Percentiles rank a stretch among this genome's conserved stretches.
These are phyloP conservation scores for Persicaria maculosa DNA, from an alignment of 148 eudicot genomes.

Conservation along the genomic window DNA sequence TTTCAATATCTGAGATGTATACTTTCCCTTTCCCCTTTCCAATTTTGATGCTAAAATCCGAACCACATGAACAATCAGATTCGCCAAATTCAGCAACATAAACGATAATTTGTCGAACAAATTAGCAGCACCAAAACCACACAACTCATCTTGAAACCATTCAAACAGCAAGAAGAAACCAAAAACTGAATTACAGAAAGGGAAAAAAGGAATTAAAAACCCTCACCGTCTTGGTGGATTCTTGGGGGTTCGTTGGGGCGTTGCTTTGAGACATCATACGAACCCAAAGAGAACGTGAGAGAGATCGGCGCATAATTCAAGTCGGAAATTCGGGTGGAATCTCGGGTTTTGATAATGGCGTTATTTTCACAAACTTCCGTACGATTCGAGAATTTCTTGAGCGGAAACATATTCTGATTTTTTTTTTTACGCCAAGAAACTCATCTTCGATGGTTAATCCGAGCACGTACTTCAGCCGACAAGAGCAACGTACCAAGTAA, in stretches of 20 bases:
- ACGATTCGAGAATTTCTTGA: background rate
- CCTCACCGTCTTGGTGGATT: conserved; percentile 39
- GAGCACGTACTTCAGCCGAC: too few relatives aligned
- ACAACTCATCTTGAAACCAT: background rate
- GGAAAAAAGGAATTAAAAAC: background rate
- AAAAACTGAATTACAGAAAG: background rate
- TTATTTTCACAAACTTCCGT: background rate
- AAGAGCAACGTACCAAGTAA: too few relatives aligned
- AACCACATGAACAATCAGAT: background rate
- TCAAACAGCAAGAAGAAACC: background rate
- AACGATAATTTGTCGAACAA: background rate
- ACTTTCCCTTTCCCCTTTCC: background rate
- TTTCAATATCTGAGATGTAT: background rate
- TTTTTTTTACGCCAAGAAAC: too few relatives aligned
- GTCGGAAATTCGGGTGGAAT: background rate
- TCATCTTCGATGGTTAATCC: too few relatives aligned
- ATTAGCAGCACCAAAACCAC: background rate
- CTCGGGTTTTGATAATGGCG: conserved; percentile 2
- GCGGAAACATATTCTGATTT: too few relatives aligned
- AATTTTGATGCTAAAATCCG: background rate
- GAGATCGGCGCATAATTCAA: conserved; percentile 27
- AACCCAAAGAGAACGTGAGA: conserved; percentile 29
- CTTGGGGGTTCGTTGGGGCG: conserved; percentile 6
- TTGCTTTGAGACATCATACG: conserved; percentile 30
- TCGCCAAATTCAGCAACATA: conserved; percentile 1